These are phyloP conservation scores for Paraphaeosphaeria sporulosa DNA, from an alignment of 2,329 filamentous ascomycete species.

Conservation along the genomic window DNA sequence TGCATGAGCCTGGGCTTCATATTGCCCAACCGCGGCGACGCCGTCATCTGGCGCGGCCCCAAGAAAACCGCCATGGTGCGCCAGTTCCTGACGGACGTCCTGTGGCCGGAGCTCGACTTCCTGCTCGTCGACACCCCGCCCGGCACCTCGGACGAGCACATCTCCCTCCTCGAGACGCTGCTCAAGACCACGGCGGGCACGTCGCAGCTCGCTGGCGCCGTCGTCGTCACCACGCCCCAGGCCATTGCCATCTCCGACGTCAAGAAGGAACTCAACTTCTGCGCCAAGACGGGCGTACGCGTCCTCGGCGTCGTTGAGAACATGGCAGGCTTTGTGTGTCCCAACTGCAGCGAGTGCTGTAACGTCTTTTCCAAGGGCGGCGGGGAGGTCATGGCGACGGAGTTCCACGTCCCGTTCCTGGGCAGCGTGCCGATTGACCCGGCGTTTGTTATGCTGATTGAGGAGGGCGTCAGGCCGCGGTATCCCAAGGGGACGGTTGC, in stretches of 20 bases:
- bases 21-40: conserved; percentile 81
- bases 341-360: conserved; percentile 80
- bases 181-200: conserved; percentile 55
- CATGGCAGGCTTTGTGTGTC: conserved; percentile 91
- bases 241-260: conserved; percentile 94
- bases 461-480: conserved; percentile 71
- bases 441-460: conserved; percentile 86
- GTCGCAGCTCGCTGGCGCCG: conserved; percentile 81
- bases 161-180: conserved; percentile 86
- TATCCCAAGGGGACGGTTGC: conserved; percentile 72
- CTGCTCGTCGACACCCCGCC: conserved; percentile 95
- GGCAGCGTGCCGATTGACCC: conserved; percentile 92
- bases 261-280: conserved; percentile 94
- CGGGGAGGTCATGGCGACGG: conserved; percentile 84
- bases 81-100: conserved; percentile 90
- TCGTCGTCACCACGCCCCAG: conserved; percentile 95
- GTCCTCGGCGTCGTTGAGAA: conserved; percentile 95
- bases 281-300: conserved; percentile 78
- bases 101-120: conserved; percentile 88
- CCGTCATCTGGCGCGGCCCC: conserved; percentile 95
- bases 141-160: conserved; percentile 96
- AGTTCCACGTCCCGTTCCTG: conserved; percentile 84
- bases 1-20: conserved; percentile 97
- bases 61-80: conserved; percentile 99
- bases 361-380: conserved; percentile 94